A percentile compares a stretch with the other conserved stretches of the same genome.
Evolutionary conservation across 306 rosid genomes (phyloP).

Genomic region (Quercus glauca): DNA sequence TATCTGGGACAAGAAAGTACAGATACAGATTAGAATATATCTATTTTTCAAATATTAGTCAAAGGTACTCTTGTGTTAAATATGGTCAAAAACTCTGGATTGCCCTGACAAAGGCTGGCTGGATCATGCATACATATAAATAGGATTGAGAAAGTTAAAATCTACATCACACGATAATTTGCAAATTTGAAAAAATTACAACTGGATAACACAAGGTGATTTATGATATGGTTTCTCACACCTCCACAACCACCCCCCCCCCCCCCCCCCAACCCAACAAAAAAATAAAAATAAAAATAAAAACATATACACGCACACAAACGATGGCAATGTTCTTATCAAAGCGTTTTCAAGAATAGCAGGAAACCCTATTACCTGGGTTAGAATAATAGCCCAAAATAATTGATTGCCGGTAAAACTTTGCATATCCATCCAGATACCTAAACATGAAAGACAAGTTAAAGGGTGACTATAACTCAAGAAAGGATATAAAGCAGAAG

Average conservation of each 20-base stretch:
- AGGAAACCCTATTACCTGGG: constrained; percentile 53
- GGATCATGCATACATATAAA: not conserved
- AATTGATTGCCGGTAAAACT: constrained; percentile 78
- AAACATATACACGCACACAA: not conserved
- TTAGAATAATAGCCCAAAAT: constrained; percentile 62
- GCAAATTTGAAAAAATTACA: not conserved
- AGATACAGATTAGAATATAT: constrained; percentile 9
- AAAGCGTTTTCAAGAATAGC: not conserved
- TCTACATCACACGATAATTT: not conserved
- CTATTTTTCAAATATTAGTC: constrained; percentile 6
- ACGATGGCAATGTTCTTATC: not conserved
- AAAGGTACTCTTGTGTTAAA: not conserved
- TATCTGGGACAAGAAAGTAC: constrained; percentile 50
- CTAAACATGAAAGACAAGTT: constrained; percentile 40
- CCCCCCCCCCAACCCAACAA: too few relatives aligned
- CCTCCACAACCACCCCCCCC: too few relatives aligned
- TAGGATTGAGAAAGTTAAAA: not conserved
- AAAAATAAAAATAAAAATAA: not conserved
- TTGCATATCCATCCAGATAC: constrained; percentile 73
- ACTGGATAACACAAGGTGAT: not conserved
- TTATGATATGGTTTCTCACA: not conserved
- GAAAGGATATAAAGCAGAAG: not conserved
- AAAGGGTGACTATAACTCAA: not conserved
- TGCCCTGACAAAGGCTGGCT: constrained; percentile 8
- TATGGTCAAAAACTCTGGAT: not conserved